Evolutionary conservation across 306 rosid species (phyloP).

Genomic region (Acmispon strigosus): DNA sequence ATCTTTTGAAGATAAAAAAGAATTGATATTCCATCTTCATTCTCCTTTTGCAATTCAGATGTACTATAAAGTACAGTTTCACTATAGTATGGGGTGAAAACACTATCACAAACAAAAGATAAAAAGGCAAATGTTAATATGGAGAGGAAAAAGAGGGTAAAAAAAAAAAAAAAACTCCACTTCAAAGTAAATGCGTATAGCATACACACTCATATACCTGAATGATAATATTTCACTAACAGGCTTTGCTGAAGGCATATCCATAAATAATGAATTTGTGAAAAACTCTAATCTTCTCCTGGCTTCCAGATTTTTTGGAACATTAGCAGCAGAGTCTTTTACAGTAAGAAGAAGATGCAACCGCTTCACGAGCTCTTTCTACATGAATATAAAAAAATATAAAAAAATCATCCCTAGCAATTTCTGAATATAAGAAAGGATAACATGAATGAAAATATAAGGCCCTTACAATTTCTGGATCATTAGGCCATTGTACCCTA

Average conservation of each 20-base stretch:
- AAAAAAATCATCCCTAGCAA: no score
- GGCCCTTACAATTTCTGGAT: constrained; percentile 72
- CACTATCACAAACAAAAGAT: constrained; percentile 44
- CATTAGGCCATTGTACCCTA: constrained; percentile 74
- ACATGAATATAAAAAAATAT: constrained; percentile 6
- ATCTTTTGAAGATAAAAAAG: constrained; percentile 97
- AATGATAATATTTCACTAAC: constrained; percentile 87
- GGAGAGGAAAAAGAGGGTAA: background rate
- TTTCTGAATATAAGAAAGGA: background rate
- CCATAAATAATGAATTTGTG: constrained; percentile 91
- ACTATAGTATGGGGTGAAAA: constrained; percentile 97
- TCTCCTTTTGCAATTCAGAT: constrained; percentile 77
- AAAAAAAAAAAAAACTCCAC: constrained; percentile 13
- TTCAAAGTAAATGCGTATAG: constrained; percentile 16
- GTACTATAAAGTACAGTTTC: constrained; percentile 91
- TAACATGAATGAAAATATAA: background rate
- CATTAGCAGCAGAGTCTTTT: constrained; percentile 84
- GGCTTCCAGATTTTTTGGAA: constrained; percentile 98
- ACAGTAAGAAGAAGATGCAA: constrained; percentile 92
- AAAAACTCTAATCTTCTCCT: constrained; percentile 94
- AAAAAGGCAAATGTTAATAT: constrained; percentile 7
- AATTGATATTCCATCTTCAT: constrained; percentile 89
- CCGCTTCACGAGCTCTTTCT: constrained; percentile 90
- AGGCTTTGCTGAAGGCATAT: constrained; percentile 89
- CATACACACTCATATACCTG: constrained; percentile 48